Evolutionary conservation across 345 rosid species (phyloP).

Genomic region (Alliaria petiolata): DNA sequence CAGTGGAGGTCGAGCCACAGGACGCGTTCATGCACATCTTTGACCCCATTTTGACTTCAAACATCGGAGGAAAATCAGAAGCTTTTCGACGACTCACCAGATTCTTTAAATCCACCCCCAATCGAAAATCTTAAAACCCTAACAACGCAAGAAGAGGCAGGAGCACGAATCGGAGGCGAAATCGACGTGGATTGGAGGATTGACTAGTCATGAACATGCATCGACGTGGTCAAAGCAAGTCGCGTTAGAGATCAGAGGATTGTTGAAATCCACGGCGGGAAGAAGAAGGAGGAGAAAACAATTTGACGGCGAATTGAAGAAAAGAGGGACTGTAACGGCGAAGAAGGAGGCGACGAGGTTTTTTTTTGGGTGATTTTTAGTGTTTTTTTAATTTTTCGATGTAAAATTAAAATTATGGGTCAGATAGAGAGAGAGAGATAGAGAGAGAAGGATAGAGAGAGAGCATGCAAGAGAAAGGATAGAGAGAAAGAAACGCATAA

Average conservation of each 20-base stretch:
- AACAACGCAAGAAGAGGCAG: background rate
- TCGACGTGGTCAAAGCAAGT: slow-evolving; percentile 28
- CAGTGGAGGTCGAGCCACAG: slow-evolving; percentile 46
- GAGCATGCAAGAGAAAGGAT: slow-evolving; percentile 46
- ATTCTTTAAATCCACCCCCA: background rate
- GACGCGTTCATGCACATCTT: slow-evolving; percentile 80
- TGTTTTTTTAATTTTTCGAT: slow-evolving; percentile 2
- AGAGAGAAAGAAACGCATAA: slow-evolving; percentile 47
- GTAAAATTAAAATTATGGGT: slow-evolving; percentile 22
- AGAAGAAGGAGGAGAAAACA: background rate
- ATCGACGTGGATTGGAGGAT: slow-evolving; percentile 30
- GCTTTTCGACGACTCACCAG: background rate
- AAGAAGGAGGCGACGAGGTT: slow-evolving; percentile 29
- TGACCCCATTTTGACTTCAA: slow-evolving; percentile 45
- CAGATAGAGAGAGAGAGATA: slow-evolving; percentile 33
- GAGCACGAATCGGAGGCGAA: slow-evolving; percentile 18
- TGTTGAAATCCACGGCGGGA: background rate
- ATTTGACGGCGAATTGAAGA: slow-evolving; percentile 24
- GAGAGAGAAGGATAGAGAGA: slow-evolving; percentile 28
- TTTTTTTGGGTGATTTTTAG: background rate
- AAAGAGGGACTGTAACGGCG: slow-evolving; percentile 29
- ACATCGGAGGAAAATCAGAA: background rate
- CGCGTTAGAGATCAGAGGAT: slow-evolving; percentile 16
- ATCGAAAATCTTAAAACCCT: slow-evolving; percentile 22
- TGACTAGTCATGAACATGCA: slow-evolving; percentile 32